phyloP scores from a whole-genome alignment of 2,329 filamentous ascomycete genomes.

The Simplicillium sp. region DNA sequence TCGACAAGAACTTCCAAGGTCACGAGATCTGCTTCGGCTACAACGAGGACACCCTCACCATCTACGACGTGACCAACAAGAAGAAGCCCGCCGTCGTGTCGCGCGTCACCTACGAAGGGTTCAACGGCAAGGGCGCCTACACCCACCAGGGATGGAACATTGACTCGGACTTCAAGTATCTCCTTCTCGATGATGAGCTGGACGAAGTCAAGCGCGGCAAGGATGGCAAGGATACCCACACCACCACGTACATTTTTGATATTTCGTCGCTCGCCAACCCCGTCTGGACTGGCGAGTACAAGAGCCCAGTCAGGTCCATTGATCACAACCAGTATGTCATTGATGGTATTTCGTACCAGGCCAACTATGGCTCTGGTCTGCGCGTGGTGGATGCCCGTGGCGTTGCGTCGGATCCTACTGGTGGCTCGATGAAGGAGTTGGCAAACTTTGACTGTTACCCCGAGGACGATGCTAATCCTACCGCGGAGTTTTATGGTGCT shows the following conservation, averaged over 20 bases:
- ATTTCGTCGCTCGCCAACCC: slow-evolving; percentile 29
- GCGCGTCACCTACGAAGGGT: slow-evolving; percentile 39
- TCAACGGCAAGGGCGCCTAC: slow-evolving; percentile 23
- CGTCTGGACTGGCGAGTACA: slow-evolving; percentile 28
- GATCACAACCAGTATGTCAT: slow-evolving; percentile 36
- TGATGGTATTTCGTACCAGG: slow-evolving; percentile 30
- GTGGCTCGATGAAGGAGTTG: slow-evolving; percentile 27
- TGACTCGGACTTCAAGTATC: slow-evolving; percentile 28
- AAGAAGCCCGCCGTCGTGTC: slow-evolving; percentile 34
- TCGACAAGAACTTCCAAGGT: slow-evolving; percentile 32
- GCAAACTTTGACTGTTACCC: slow-evolving; percentile 38
- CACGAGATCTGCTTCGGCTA: slow-evolving; percentile 43
- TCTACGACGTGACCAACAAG: slow-evolving; percentile 44
- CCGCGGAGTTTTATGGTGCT: slow-evolving; percentile 25
- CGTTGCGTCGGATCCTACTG: slow-evolving; percentile 25
- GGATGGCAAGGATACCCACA: slow-evolving; percentile 27
- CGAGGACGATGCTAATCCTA: slow-evolving; percentile 25
- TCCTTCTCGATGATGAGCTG: slow-evolving; percentile 39
- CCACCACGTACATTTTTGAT: slow-evolving; percentile 39
- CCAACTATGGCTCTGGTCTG: slow-evolving; percentile 35
- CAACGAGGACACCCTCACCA: slow-evolving; percentile 39
- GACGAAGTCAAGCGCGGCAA: slow-evolving; percentile 30
- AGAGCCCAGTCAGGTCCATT: slow-evolving; percentile 20
- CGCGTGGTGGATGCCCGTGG: slow-evolving; percentile 20
- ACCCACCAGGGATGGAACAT: slow-evolving; percentile 47